Conservation (phyloP, 805 yeast species). For the Saturnispora galanensis region DNA sequence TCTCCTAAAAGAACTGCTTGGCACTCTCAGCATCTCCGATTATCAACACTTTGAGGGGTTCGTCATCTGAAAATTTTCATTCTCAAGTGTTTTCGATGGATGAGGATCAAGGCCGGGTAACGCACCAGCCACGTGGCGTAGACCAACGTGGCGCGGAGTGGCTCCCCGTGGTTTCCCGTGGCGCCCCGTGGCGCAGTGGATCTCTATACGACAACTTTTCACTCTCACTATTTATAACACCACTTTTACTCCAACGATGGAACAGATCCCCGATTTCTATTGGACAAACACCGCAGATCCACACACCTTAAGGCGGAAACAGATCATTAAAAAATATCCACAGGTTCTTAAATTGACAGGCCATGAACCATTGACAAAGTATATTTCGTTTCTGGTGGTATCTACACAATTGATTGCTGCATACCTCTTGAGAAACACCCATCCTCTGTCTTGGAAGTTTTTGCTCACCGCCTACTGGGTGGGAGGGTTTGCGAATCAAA, state of each 20-base stretch:
- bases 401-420: slow-evolving; percentile 59
- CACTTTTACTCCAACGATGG: slow-evolving; percentile 8
- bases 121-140: background rate
- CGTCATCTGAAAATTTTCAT: no score
- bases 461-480: slow-evolving; percentile 58
- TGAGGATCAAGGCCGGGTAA: background rate
- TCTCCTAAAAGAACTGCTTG: slow-evolving; percentile 5
- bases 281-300: slow-evolving; percentile 83
- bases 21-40: background rate
- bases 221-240: background rate
- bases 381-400: slow-evolving; percentile 58
- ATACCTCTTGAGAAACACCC: slow-evolving; percentile 45
- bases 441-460: slow-evolving; percentile 44
- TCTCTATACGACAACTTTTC: background rate
- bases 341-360: slow-evolving; percentile 74
- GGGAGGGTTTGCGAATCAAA: slow-evolving; percentile 83
- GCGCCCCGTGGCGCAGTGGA: no score
- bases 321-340: slow-evolving; percentile 66
- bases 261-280: slow-evolving; percentile 45
- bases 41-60: no score
- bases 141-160: background rate
- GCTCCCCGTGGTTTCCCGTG: background rate
- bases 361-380: slow-evolving; percentile 78
- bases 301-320: slow-evolving; percentile 63
- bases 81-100: no score